Evolutionary conservation across 495 filamentous ascomycete species (phyloP).

Genomic region (Podospora comata): DNA sequence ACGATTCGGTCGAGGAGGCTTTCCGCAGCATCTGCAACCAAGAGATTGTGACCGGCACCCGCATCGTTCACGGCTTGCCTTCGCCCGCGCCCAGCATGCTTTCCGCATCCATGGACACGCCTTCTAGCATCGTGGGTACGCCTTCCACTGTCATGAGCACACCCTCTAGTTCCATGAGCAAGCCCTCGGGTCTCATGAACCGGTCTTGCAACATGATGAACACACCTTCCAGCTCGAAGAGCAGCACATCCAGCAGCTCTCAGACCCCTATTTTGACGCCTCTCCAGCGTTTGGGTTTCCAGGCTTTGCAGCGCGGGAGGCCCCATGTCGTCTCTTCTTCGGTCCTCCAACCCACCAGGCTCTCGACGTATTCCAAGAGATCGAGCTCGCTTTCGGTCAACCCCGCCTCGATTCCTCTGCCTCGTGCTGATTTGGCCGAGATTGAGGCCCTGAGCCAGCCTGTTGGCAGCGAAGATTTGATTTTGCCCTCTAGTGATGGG

Average conservation of each 20-base stretch:
- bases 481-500: constrained; percentile 67
- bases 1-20: constrained; percentile 47
- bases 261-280: constrained; percentile 37
- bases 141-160: too few species aligned
- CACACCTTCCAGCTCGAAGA: constrained; percentile 22
- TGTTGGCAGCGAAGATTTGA: constrained; percentile 72
- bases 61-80: constrained; percentile 31
- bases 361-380: constrained; percentile 24
- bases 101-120: neutral
- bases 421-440: constrained; percentile 40
- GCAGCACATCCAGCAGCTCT: constrained; percentile 22
- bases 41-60: constrained; percentile 20
- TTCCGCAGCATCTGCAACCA: constrained; percentile 30
- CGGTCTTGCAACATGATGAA: neutral
- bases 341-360: constrained; percentile 15
- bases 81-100: constrained; percentile 31
- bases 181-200: too few species aligned
- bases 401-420: constrained; percentile 42
- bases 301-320: constrained; percentile 36
- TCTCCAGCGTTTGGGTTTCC: constrained; percentile 47
- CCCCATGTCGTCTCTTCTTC: constrained; percentile 39
- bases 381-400: constrained; percentile 34
- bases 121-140: neutral
- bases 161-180: too few species aligned
- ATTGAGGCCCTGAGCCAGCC: constrained; percentile 37